Conservation (phyloP, 331 rosid species). For the Malus hybrid region DNA sequence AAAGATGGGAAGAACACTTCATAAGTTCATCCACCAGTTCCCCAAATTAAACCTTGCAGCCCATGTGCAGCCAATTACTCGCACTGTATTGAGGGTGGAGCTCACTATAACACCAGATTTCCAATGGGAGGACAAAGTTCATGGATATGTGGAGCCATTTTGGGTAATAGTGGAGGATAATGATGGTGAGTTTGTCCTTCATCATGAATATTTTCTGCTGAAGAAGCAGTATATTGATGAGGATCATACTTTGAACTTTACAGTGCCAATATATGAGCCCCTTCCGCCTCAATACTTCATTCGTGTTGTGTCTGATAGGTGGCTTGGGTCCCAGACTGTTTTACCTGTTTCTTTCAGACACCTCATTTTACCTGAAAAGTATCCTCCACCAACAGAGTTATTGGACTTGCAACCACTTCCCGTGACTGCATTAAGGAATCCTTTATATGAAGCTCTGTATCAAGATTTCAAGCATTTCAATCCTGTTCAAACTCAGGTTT, state of each 20-base stretch:
- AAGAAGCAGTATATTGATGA: conserved; percentile 88
- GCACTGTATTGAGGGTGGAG: conserved; percentile 90
- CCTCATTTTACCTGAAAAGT: conserved; percentile 84
- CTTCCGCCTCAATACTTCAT: conserved; percentile 93
- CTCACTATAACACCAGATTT: conserved; percentile 89
- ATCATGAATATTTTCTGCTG: conserved; percentile 82
- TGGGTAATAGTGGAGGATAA: conserved; percentile 98
- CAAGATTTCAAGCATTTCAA: conserved; percentile 85
- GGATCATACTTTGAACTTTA: conserved; percentile 84
- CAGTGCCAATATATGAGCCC: conserved; percentile 88
- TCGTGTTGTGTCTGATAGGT: conserved; percentile 85
- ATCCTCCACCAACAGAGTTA: conserved; percentile 92
- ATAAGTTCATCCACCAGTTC: conserved; percentile 81
- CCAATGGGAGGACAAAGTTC: conserved; percentile 90
- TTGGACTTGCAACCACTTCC: conserved; percentile 94
- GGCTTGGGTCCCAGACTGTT: conserved; percentile 93
- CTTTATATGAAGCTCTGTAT: conserved; percentile 77
- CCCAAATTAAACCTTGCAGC: conserved; percentile 93
- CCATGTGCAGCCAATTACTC: conserved; percentile 96
- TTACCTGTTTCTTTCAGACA: conserved; percentile 93
- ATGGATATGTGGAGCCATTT: conserved; percentile 91
- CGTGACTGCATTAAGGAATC: conserved; percentile 80
- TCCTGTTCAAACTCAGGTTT: conserved; percentile 98
- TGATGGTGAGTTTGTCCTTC: conserved; percentile 85
- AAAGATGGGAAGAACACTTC: conserved; percentile 87